phyloP scores from a whole-genome alignment of 148 eudicot species.

The Rhododendron vialii region DNA sequence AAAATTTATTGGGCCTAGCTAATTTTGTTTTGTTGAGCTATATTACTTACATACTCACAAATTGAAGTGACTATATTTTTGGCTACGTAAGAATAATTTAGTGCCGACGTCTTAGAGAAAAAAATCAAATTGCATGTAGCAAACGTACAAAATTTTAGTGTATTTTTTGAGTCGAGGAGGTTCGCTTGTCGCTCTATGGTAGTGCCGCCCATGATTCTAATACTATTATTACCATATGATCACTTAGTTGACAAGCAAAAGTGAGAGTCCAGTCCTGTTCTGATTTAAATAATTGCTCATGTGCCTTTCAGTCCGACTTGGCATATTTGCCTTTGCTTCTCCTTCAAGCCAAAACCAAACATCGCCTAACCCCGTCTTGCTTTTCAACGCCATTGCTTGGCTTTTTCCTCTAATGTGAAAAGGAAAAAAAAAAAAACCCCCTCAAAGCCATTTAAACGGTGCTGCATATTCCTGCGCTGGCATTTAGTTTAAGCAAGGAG shows the following conservation, averaged over 20 bases:
- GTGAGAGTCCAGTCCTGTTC: background rate
- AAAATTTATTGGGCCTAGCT: too few species aligned
- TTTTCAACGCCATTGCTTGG: conserved; percentile 6
- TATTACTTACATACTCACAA: too few species aligned
- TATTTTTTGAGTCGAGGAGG: too few species aligned
- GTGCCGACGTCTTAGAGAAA: too few species aligned
- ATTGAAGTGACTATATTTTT: too few species aligned
- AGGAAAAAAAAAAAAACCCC: background rate
- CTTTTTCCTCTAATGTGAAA: background rate
- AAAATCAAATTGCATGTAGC: too few species aligned
- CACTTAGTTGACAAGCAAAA: conserved; percentile 21
- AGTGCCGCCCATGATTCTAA: too few species aligned
- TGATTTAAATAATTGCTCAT: background rate
- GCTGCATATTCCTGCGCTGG: background rate
- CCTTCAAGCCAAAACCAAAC: conserved; percentile 14
- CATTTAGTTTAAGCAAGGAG: background rate
- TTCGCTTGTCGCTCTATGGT: too few species aligned
- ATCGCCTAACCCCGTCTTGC: background rate
- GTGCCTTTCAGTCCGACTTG: conserved; percentile 7
- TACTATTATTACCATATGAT: background rate
- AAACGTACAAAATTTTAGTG: too few species aligned
- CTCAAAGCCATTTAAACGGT: background rate
- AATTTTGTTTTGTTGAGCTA: too few species aligned
- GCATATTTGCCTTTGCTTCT: conserved; percentile 12
- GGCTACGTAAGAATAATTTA: too few species aligned